Evolutionary conservation across 331 rosid genomes (phyloP).

Genomic region (Phaseolus coccineus): DNA sequence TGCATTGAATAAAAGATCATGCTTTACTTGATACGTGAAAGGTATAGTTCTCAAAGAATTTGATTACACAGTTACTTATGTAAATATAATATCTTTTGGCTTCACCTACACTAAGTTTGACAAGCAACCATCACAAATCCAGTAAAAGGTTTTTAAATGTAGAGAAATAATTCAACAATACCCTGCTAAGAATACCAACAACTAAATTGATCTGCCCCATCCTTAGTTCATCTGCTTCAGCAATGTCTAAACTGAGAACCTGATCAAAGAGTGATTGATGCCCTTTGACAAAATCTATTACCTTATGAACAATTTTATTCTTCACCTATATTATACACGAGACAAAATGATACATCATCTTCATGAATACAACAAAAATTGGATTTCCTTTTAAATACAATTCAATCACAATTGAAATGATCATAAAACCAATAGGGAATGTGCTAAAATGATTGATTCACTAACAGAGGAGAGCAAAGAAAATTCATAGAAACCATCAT

Average conservation of each 20-base stretch:
- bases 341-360: conserved; percentile 7
- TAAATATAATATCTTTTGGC: conserved; percentile 6
- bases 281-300: conserved; percentile 86
- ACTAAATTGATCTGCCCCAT: conserved; percentile 91
- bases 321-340: conserved; percentile 64
- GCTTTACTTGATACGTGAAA: background rate
- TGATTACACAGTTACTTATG: background rate
- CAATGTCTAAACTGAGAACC: conserved; percentile 73
- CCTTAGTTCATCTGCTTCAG: conserved; percentile 71
- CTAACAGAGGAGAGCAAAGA: conserved; percentile 13
- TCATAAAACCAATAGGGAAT: conserved; percentile 2
- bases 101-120: conserved; percentile 1
- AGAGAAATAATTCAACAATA: conserved; percentile 44
- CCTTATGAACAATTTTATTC: conserved; percentile 92
- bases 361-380: conserved; percentile 22
- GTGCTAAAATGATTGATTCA: conserved; percentile 11
- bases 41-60: conserved; percentile 22
- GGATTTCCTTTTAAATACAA: conserved; percentile 2
- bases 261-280: conserved; percentile 83
- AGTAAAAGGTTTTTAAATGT: conserved; percentile 10
- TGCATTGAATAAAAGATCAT: background rate
- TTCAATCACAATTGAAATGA: conserved; percentile 14
- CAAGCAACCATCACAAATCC: conserved; percentile 27
- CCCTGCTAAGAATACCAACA: conserved; percentile 96
- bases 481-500: conserved; percentile 20